Conservation (phyloP, 139 green algal genomes). For the Volvox reticuliferus region DNA sequence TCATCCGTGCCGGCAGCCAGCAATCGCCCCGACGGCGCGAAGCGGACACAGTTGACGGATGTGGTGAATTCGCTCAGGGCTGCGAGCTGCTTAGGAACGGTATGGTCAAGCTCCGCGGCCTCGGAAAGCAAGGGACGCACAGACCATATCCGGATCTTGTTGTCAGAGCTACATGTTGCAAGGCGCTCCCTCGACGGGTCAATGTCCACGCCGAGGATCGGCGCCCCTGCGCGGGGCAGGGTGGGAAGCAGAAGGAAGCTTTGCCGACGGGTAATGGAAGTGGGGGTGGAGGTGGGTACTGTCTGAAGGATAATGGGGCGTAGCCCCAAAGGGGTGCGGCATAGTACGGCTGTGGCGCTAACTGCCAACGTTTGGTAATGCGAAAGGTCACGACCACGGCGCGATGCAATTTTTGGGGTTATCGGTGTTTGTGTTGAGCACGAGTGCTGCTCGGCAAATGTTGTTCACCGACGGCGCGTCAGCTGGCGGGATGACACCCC, state of each 20-base stretch:
- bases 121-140: conserved; percentile 72
- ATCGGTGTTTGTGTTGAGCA: too few relatives aligned
- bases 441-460: too few relatives aligned
- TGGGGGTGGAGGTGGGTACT: too few relatives aligned
- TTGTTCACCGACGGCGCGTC: too few relatives aligned
- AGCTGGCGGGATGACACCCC: background rate
- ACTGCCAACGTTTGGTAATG: too few relatives aligned
- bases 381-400: too few relatives aligned
- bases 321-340: too few relatives aligned
- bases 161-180: conserved; percentile 80
- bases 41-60: conserved; percentile 88
- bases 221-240: background rate
- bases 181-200: conserved; percentile 73
- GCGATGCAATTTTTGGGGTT: too few relatives aligned
- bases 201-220: conserved; percentile 83
- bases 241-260: background rate
- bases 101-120: conserved; percentile 63
- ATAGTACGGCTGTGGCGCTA: too few relatives aligned
- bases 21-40: conserved; percentile 73
- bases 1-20: conserved; percentile 87
- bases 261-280: too few relatives aligned
- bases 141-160: conserved; percentile 84
- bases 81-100: conserved; percentile 78
- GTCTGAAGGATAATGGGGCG: too few relatives aligned
- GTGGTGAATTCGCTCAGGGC: conserved; percentile 81